Evolutionary conservation across 2,329 filamentous ascomycete species (phyloP), one percentile per base, ranked within the genome.

Genomic region (Verticillium klebahnii): DNA sequence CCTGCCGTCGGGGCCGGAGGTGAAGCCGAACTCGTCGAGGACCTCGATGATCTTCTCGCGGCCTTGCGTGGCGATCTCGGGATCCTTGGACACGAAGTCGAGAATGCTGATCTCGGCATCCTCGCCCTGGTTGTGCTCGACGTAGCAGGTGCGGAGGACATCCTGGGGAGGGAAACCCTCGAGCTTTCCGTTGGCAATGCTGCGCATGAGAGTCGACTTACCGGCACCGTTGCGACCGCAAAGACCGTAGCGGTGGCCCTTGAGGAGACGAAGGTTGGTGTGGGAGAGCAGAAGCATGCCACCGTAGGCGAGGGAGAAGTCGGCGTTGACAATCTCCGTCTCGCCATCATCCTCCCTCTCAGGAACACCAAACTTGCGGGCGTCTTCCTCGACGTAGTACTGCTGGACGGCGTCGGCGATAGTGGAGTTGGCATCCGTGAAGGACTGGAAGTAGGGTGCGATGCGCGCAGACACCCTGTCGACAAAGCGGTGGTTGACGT

Each of bases 191-290:
- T 90, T 90, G 58, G 95, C 91, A 70, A 99, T 99, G 74, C 91
- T 93, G 74, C 92, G 91, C 95, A 99, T 98, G 62, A 99, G 85
- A 1, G 95, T 99, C n/a, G 95, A 98, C 81, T 99, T 99, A 73
- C 95, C 95, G 62, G 93, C 93, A 80, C 95, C 95, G 75, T 99
- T 99, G 70, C 94, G 91, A 70, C 95, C 95, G 71, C 94, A 97
- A 19, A 99, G 90, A 75, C 95, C 95, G 74, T 99, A 99, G 63
- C 95, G 90, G 77, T 98, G 95, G 62, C 95, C 95, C 82, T 98
- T 97, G 71, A 98, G 85, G 9, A 99, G 87, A 52, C 93, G 89
- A 54, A 99, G 82, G 75, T 97, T 98, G 67, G 95, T 97, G 80
- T 98, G 95, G 5, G 93, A 97, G 25, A 99, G 85, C 64, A 99